A percentile compares a stretch with the other conserved stretches of the same genome.
Conservation (phyloP, 2,329 filamentous ascomycete species). For the Geosmithia morbida region DNA sequence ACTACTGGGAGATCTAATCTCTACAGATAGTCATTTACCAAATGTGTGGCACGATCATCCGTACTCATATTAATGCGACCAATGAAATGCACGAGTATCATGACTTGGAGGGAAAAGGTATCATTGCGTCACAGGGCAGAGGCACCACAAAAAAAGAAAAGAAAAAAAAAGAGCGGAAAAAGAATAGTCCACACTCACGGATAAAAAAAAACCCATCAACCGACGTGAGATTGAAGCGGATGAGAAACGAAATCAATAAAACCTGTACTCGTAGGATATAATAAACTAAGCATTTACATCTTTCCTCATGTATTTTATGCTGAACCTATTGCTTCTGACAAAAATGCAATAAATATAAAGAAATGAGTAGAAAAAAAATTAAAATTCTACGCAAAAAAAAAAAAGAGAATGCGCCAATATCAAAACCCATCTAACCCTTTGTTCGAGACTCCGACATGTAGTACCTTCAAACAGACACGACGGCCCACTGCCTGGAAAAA, state of each 20-base stretch:
- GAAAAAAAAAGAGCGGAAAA: neutral
- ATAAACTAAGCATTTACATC: too few relatives aligned
- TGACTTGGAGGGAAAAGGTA: neutral
- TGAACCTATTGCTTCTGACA: too few relatives aligned
- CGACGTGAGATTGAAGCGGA: too few relatives aligned
- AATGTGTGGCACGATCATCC: too few relatives aligned
- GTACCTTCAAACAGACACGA: neutral
- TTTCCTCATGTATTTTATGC: too few relatives aligned
- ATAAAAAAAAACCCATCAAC: neutral
- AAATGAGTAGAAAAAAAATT: neutral
- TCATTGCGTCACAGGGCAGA: neutral
- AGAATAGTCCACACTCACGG: neutral
- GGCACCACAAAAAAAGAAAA: neutral
- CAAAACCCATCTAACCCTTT: neutral
- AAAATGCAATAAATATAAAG: neutral
- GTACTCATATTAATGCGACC: too few relatives aligned
- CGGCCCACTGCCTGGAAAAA: neutral
- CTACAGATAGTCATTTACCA: too few relatives aligned
- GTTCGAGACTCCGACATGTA: neutral
- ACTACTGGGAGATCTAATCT: too few relatives aligned
- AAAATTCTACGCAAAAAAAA: neutral
- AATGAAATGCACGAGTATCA: too few relatives aligned
- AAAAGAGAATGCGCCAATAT: neutral
- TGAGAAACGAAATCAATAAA: too few relatives aligned
- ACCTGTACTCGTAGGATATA: too few relatives aligned